Evolutionary conservation across 495 filamentous ascomycete species (phyloP), one percentile per base, ranked within the genome.

Genomic region (Acidomyces sp.): DNA sequence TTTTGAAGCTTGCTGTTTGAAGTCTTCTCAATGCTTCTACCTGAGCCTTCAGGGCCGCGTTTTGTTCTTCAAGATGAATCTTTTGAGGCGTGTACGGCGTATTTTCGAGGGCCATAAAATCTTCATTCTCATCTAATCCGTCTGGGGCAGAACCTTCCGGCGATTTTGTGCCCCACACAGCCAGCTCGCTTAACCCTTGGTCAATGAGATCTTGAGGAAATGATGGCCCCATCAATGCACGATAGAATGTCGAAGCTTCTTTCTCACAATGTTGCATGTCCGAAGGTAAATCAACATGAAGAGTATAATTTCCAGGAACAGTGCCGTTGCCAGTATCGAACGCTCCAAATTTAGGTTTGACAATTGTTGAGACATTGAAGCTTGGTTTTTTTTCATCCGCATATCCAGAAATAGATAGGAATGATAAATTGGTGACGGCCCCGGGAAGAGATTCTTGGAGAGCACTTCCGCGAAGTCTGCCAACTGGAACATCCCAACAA

Each of bases 341-440:
- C n/a, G 57, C 52, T 39, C 67, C 62, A 10, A 64, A 70, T 51
- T 68, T 62, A 0, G 86, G 86, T 55, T 93, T 93, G 26, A 81
- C 66, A 11, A 93, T 71, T 3, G 65, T 69, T 12, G 70, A 63
- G 0, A 74, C 57, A 34, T 68, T 75, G 15, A 77, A 68, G 16
- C 66, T 51, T 26, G 40, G 20, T 12, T 41, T 33, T 34, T 57
- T 46, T 12, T 57, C 46, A 2, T 56, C 36, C 6, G 71, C 59
- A 27, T 88, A 74, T 6, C 76, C 76, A 20, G 41, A 61, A 0
- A 77, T 77, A 5, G 74, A 70, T 17, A 85, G 61, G 59, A 87
- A 77, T 25, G 62, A 51, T 13, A 94, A 46, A 41, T 90, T 93
- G 6, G 82, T 90, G 34, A 93, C 72, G 5, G 83, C 77, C 22